Evolutionary conservation across 176 grass and related monocot species (phyloP).

Genomic region (Olyra latifolia): DNA sequence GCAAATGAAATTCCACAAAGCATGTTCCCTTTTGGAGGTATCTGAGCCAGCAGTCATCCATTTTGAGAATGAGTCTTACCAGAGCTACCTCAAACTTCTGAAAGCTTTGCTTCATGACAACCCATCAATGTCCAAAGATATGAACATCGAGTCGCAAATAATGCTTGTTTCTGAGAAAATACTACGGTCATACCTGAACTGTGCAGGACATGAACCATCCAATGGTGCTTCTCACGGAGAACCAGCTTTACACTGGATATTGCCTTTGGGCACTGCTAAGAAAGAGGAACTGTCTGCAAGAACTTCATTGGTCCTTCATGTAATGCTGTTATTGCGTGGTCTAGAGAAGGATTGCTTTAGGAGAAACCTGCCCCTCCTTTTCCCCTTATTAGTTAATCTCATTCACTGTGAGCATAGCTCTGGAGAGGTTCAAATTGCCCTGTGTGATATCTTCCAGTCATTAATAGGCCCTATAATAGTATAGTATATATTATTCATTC

Average conservation of each 20-base stretch:
- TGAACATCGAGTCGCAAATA: constrained; percentile 70
- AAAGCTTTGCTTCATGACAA: constrained; percentile 73
- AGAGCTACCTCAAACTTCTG: constrained; percentile 81
- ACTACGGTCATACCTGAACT: constrained; percentile 71
- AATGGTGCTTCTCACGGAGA: constrained; percentile 30
- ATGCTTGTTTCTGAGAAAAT: constrained; percentile 73
- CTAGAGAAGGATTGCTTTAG: constrained; percentile 71
- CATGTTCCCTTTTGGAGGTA: constrained; percentile 80
- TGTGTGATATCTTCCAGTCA: constrained; percentile 82
- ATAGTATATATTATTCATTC: constrained; percentile 43
- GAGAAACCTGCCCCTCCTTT: constrained; percentile 70
- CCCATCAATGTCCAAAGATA: constrained; percentile 48
- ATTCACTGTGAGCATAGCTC: constrained; percentile 86
- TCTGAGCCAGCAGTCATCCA: constrained; percentile 78
- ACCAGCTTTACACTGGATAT: constrained; percentile 41
- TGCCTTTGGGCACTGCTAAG: constrained; percentile 63
- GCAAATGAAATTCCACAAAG: constrained; percentile 67
- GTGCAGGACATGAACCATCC: constrained; percentile 53
- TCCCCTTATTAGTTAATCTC: constrained; percentile 80
- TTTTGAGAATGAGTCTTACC: constrained; percentile 93
- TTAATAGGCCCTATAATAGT: constrained; percentile 74
- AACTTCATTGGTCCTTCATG: constrained; percentile 68
- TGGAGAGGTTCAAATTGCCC: constrained; percentile 67
- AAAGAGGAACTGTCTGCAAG: constrained; percentile 82
- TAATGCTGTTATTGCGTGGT: constrained; percentile 64